Conservation (phyloP, 805 yeast species). For the Yarrowia sp. region DNA sequence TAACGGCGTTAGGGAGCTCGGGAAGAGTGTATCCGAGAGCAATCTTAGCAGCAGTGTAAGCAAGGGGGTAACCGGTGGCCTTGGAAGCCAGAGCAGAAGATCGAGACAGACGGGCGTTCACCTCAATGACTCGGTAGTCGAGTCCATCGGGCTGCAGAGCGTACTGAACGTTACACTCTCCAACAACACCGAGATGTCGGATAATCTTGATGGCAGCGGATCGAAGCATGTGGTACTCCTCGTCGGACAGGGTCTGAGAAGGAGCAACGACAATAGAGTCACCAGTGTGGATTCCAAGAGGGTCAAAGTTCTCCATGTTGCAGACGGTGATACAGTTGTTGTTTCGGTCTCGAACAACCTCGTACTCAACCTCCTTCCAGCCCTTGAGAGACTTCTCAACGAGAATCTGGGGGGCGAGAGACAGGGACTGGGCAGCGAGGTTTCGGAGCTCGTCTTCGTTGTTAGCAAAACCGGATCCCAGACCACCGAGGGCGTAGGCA, state of each 20-base stretch:
- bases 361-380: constrained; percentile 99
- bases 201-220: constrained; percentile 96
- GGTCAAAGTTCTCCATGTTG: constrained; percentile 99
- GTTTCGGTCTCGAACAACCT: constrained; percentile 95
- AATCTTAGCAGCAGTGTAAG: constrained; percentile 97
- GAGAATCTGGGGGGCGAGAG: constrained; percentile 91
- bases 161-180: constrained; percentile 98
- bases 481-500: constrained; percentile 96
- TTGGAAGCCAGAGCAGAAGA: constrained; percentile 98
- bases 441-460: constrained; percentile 82
- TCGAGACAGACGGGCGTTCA: constrained; percentile 94
- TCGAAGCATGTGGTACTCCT: constrained; percentile 97
- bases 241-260: constrained; percentile 95
- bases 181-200: constrained; percentile 97
- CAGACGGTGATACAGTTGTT: constrained; percentile 98
- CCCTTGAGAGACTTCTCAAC: constrained; percentile 98
- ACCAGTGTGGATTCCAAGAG: constrained; percentile 98
- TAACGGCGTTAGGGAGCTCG: constrained; percentile 94
- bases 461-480: constrained; percentile 96
- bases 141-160: constrained; percentile 95
- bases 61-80: constrained; percentile 98
- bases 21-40: constrained; percentile 95
- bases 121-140: constrained; percentile 96
- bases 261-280: constrained; percentile 99
- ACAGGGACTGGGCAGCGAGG: constrained; percentile 85